Percentiles rank a stretch among this genome's conserved stretches.
phyloP scores from a whole-genome alignment of 2,329 filamentous ascomycete species.

The Camptophora hylomeconis region DNA sequence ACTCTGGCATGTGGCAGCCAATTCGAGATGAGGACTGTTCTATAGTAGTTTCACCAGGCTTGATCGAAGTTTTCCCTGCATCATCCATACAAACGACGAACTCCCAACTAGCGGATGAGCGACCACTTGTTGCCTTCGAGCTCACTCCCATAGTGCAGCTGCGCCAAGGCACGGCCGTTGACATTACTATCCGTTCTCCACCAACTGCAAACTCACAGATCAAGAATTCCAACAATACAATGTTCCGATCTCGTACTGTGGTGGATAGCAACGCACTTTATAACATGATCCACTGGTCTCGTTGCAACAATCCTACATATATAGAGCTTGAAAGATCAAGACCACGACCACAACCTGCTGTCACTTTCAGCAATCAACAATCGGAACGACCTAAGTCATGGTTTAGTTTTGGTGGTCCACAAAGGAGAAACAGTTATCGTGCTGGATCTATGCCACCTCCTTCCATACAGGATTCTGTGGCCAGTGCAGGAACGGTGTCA shows the following conservation, averaged over 20 bases:
- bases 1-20: conserved; percentile 48
- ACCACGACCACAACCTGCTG: conserved; percentile 37
- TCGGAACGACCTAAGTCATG: conserved; percentile 27
- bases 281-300: conserved; percentile 70
- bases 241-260: conserved; percentile 69
- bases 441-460: conserved; percentile 40
- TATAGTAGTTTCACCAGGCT: conserved; percentile 49
- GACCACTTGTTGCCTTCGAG: conserved; percentile 57
- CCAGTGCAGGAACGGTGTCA: conserved; percentile 62
- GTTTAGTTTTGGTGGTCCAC: conserved; percentile 38
- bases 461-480: conserved; percentile 52
- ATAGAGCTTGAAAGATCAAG: conserved; percentile 64
- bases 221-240: conserved; percentile 62
- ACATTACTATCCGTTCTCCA: conserved; percentile 85
- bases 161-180: conserved; percentile 77
- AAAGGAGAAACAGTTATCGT: conserved; percentile 41
- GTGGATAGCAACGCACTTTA: conserved; percentile 75
- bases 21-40: conserved; percentile 50
- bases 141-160: conserved; percentile 85
- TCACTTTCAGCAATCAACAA: conserved; percentile 40
- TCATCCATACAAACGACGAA: conserved; percentile 29
- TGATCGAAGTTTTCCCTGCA: conserved; percentile 51
- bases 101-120: conserved; percentile 22
- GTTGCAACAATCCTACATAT: conserved; percentile 87
- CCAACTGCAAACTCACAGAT: conserved; percentile 62